Base-by-base conservation (phyloP, 257 asterid species). In the Nicotiana noctiflora region DNA sequence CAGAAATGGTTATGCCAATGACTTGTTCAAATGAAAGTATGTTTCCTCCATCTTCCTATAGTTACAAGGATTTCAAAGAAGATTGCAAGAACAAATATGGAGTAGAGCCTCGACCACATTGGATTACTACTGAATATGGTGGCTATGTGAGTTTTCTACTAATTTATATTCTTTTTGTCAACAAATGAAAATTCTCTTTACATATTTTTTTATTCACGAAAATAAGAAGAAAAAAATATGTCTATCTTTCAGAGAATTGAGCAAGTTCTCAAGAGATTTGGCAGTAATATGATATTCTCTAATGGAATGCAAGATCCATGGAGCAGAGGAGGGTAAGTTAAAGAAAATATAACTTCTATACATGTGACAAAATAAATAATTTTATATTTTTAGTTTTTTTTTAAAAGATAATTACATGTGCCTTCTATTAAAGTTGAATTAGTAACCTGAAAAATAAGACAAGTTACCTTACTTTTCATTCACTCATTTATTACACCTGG, bases 1-100 rank as follows among this genome's bases (percentile, higher is more conserved):
- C 97, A 34, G 97, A 93, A 84, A 93, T 93, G 97, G 97, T 91
- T 27, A 91, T 91, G 96, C 97, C 95, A 14, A 85, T 90, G 91
- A 79, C 83, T 18, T 85, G 88, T 72, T 85, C 97, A 27, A 87
- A 89, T 0, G 88, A 87, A 82, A 89, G 96, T 85, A 90, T 93
- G 94, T 93, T 93, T 81, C 89, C 92, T 9, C 94, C 93, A 63
- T 87, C 75, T 78, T 70, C 92, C 23, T 93, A 82, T 88, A 89
- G 87, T 75, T 90, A 88, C 87, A 79, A 88, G 64, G 94, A 83
- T 14, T 70, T 81, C 65, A 80, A 78, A 5, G 82, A 84, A 32
- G 72, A 23, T 32, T 93, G 97, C 83, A 79, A 32, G 83, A 88
- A 40, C 32, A 70, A 4, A 3, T 91, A 77, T 13, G 93, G 94